Conservation (phyloP, 2,329 filamentous ascomycete species). For the Alternaria ventricosa region DNA sequence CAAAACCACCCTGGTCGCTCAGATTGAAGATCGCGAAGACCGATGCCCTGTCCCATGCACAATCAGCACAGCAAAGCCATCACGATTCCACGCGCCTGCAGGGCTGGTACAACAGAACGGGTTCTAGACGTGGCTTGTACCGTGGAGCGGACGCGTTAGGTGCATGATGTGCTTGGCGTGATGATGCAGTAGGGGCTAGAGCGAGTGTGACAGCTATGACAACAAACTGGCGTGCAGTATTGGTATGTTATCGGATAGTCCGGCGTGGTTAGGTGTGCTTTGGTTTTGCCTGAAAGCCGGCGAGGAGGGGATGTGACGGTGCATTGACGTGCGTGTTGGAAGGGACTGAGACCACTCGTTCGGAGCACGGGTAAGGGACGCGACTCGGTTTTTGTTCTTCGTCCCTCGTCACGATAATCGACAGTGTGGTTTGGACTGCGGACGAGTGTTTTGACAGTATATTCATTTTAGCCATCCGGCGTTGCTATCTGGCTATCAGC, state of each 20-base stretch:
- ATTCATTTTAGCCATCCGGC: background rate
- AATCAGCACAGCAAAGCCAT: background rate
- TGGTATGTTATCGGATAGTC: background rate
- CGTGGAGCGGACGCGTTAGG: background rate
- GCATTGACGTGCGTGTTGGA: background rate
- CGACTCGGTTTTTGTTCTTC: background rate
- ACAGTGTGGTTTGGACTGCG: background rate
- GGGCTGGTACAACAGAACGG: background rate
- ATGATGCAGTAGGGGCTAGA: background rate
- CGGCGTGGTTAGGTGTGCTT: background rate
- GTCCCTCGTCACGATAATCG: background rate
- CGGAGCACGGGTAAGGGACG: background rate
- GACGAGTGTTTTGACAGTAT: background rate
- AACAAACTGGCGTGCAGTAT: background rate
- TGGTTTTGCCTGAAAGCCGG: background rate
- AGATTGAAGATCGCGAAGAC: background rate
- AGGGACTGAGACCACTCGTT: background rate
- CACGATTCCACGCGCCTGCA: background rate
- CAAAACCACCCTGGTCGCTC: background rate
- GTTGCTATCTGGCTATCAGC: background rate
- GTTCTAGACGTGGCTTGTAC: background rate
- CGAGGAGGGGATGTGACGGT: background rate
- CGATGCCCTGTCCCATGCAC: background rate
- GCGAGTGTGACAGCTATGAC: background rate
- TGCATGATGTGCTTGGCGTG: background rate